Evolutionary conservation across 2,329 filamentous ascomycete species (phyloP).

Genomic region (Hymenoscyphus fructigenus): DNA sequence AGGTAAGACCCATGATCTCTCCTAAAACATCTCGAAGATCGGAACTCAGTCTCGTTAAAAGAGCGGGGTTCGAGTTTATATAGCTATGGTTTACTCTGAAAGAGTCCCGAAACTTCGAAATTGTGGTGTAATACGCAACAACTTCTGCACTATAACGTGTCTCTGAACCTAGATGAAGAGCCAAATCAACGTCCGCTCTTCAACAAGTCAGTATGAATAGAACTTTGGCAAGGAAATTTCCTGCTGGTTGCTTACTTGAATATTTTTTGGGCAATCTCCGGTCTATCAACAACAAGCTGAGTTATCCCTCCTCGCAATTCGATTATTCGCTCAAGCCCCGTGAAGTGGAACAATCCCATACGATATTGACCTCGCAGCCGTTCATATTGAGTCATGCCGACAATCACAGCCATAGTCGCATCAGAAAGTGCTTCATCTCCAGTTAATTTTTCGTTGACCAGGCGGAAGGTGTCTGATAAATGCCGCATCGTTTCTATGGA

Average conservation of each 20-base stretch:
- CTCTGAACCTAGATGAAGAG: conserved; percentile 27
- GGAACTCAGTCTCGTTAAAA: not conserved
- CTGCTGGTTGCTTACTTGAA: conserved; percentile 14
- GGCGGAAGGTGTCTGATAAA: conserved; percentile 29
- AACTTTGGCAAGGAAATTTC: not conserved
- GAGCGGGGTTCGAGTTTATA: not conserved
- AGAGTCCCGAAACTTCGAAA: not conserved
- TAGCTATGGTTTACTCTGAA: not conserved
- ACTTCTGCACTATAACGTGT: conserved; percentile 20
- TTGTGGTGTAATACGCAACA: conserved; percentile 5
- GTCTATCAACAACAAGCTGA: conserved; percentile 18
- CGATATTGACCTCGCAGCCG: conserved; percentile 27
- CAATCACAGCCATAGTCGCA: conserved; percentile 33
- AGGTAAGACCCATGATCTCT: conserved; percentile 22
- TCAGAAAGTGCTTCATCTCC: conserved; percentile 30
- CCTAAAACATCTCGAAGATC: conserved; percentile 18
- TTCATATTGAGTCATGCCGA: conserved; percentile 33
- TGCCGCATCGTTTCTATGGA: conserved; percentile 29
- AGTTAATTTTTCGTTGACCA: conserved; percentile 36
- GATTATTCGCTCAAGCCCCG: conserved; percentile 35
- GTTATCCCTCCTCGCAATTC: conserved; percentile 36
- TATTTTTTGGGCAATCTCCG: conserved; percentile 29
- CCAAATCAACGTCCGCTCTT: conserved; percentile 32
- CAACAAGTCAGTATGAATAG: conserved; percentile 3
- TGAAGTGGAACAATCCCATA: conserved; percentile 34